Evolutionary conservation across 352 stramenopile genomes (phyloP), one percentile per base, ranked within the genome.

Genomic region (Globisporangium splendens): DNA sequence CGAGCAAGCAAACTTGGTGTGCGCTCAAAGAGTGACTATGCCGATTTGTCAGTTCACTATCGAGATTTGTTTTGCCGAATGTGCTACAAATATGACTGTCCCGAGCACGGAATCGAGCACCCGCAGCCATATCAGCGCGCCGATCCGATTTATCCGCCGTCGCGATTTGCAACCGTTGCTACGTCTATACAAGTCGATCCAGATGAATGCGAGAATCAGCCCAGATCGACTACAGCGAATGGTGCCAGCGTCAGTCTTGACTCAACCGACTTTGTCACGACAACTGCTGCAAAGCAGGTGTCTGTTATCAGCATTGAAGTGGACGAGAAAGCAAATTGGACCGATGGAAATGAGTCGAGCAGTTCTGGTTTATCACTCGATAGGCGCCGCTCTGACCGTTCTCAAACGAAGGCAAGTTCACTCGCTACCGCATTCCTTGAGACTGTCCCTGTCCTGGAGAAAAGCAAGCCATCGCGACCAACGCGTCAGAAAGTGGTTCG

Each of bases 41-140:
- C 65, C 8, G 70, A 89, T 50, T 61, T 95, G 20, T 82, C 86
- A 41, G 81, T 96, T 64, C 91, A 83, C 3, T 97, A 95, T 65
- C 79, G 87, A n/a, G 80, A 96, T 46, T 67, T 98, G 21, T 97
- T 97, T 56, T 98, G 93, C 64, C 77, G 88, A 33, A 86, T 91
- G 70, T 98, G 93, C 66, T 97, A 97, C 66, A 86, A 81, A 46
- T 98, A 97, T 64, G 90, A 97, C 65, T 98, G 93, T 57, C 79
- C 88, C 20, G 69, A 95, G 42, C 93, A 98, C 66, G 90, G 90
- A 0, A 95, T 91, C 54, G 69, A 93, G 62, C 83, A 90, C 35
- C 81, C 83, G 14, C 73, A 89, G 60, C 81, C 79, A 0, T 73
- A 59, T 17, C 62, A 66, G 31, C 77, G 83, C 33, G 65, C 77